A percentile compares a stretch with the other conserved stretches of the same genome.
phyloP scores from a whole-genome alignment of 2,329 filamentous ascomycete genomes.

The Penicillium sp. region DNA sequence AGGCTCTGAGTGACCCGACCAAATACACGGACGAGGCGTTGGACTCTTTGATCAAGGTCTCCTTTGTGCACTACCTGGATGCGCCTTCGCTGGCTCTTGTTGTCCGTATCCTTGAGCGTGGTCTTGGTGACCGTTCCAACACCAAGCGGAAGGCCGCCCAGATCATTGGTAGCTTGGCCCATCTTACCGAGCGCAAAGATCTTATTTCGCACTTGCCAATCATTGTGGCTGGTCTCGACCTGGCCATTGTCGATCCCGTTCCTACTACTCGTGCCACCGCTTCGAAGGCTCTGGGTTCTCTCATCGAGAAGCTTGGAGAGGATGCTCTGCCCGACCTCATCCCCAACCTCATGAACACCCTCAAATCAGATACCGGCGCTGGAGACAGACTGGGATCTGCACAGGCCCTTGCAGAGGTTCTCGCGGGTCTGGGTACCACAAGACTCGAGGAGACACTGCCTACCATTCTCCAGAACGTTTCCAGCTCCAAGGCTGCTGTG shows the following conservation, averaged over 20 bases:
- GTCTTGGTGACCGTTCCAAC: conserved; percentile 83
- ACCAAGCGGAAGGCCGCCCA: conserved; percentile 97
- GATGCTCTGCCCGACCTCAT: conserved; percentile 96
- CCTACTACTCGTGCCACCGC: conserved; percentile 94
- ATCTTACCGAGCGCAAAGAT: conserved; percentile 95
- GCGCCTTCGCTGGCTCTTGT: conserved; percentile 92
- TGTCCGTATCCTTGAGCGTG: conserved; percentile 91
- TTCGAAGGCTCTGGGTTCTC: conserved; percentile 89
- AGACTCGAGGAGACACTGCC: conserved; percentile 94
- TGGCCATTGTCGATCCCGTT: conserved; percentile 91
- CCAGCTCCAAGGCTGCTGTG: conserved; percentile 84
- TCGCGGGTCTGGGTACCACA: conserved; percentile 88
- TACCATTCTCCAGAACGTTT: conserved; percentile 93
- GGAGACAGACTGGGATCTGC: conserved; percentile 95
- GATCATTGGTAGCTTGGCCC: conserved; percentile 95
- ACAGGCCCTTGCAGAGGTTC: conserved; percentile 92
- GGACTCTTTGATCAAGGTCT: conserved; percentile 94
- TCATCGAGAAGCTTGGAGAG: conserved; percentile 98
- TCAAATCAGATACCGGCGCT: conserved; percentile 95
- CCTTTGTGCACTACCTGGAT: conserved; percentile 97
- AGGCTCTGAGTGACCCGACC: conserved; percentile 94
- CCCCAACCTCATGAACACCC: conserved; percentile 92
- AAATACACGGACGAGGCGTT: conserved; percentile 95
- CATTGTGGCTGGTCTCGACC: conserved; percentile 82
- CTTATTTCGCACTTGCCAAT: conserved; percentile 88